A percentile compares a stretch with the other conserved stretches of the same genome.
phyloP scores from a whole-genome alignment of 2,329 filamentous ascomycete genomes.

The Neopestalotiopsis clavispora region DNA sequence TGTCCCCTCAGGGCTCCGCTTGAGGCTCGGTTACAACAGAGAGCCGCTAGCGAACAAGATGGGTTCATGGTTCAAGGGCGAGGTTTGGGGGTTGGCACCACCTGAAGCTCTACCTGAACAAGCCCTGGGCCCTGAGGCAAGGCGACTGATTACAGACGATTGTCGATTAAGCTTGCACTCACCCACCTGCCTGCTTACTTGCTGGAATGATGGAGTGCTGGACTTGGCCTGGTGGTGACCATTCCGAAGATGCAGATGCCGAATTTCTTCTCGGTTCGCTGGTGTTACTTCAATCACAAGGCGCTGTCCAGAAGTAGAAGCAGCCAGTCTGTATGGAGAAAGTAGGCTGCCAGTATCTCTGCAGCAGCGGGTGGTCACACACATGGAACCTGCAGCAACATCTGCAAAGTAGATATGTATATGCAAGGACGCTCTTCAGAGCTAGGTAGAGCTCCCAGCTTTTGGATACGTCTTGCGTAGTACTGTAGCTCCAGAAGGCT shows the following conservation, averaged over 20 bases:
- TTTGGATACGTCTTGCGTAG: not conserved
- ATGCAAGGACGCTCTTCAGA: not conserved
- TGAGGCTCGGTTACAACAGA: conserved; percentile 16
- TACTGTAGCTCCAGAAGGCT: not conserved
- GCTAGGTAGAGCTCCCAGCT: not conserved
- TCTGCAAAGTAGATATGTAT: conserved; percentile 7
- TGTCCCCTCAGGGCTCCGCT: conserved; percentile 5
- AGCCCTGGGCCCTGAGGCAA: not conserved
- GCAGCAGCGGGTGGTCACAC: conserved; percentile 5
- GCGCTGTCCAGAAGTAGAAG: conserved; percentile 2
- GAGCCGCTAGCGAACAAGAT: conserved; percentile 8
- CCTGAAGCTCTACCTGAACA: conserved; percentile 11
- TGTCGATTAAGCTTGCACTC: not conserved
- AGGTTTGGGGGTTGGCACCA: not conserved
- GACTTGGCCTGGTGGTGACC: conserved; percentile 1
- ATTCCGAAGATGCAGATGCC: conserved; percentile 19
- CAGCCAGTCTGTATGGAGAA: conserved; percentile 3
- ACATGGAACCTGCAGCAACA: conserved; percentile 12
- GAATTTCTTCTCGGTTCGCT: conserved; percentile 16
- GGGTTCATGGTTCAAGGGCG: conserved; percentile 10
- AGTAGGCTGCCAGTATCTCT: not conserved
- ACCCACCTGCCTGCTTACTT: not conserved
- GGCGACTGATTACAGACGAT: not conserved
- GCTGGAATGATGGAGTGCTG: not conserved
- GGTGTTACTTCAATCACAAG: conserved; percentile 10